Conservation (phyloP, 148 eudicot genomes). For the Limonium bicolor region DNA sequence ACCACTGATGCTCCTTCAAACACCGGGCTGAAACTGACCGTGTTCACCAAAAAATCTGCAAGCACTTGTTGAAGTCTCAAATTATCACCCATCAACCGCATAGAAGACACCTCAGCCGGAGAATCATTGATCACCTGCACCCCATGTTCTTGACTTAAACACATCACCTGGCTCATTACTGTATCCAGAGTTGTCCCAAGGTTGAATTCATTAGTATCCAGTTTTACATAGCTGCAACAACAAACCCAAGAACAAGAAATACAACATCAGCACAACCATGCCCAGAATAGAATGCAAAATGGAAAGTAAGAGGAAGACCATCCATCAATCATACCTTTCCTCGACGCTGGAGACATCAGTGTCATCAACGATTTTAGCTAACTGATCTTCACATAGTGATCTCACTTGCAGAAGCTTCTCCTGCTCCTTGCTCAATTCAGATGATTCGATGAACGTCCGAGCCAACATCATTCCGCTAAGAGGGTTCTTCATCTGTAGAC, state of each 20-base stretch:
- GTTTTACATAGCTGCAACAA: constrained; percentile 55
- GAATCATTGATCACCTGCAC: constrained; percentile 42
- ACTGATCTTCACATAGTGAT: constrained; percentile 55
- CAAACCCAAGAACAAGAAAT: constrained; percentile 1
- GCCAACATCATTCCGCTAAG: constrained; percentile 41
- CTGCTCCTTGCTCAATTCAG: constrained; percentile 47
- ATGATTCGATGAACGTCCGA: constrained; percentile 43
- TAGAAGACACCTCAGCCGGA: constrained; percentile 39
- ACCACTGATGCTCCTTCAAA: constrained; percentile 43
- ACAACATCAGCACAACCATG: too few species aligned
- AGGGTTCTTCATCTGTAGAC: constrained; percentile 39
- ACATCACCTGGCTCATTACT: constrained; percentile 60
- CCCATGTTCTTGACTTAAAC: constrained; percentile 43
- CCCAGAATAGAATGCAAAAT: too few species aligned
- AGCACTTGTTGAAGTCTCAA: constrained; percentile 89
- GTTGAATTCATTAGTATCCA: constrained; percentile 40
- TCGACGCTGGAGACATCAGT: constrained; percentile 64
- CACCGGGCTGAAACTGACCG: constrained; percentile 51
- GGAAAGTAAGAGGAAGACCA: not conserved
- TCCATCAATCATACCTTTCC: constrained; percentile 77
- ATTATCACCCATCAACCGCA: constrained; percentile 53
- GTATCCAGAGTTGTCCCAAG: constrained; percentile 60
- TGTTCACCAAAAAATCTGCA: constrained; percentile 56
- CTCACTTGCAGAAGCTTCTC: constrained; percentile 33
- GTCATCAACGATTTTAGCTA: constrained; percentile 51